Base-by-base conservation (phyloP, 176 grass and related monocot species). In the Poa pratensis region DNA sequence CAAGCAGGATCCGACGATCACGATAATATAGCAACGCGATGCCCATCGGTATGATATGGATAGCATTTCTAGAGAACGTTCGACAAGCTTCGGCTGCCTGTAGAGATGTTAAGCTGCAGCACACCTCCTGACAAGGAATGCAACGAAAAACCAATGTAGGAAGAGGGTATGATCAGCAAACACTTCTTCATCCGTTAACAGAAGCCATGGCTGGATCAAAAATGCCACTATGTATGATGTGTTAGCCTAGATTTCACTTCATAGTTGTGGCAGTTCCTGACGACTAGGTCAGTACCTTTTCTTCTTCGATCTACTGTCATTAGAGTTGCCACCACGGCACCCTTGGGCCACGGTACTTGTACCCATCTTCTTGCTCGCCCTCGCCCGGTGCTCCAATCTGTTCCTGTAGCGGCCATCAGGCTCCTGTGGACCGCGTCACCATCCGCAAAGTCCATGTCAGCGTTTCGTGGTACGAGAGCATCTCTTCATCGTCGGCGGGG, bases 211-310 rank as follows among this genome's bases (percentile, higher is more conserved):
- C 80, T 74, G 74, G 86, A 58, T 34, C 45, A 64, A 87, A 87
- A 50, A 75, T 50, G 73, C 67, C 80, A 67, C 22, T 18, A 16
- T 75, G 48, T 59, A 61, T 51, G 0, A 37, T 37, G 24, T 32
- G 30, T 75, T 57, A 83, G 48, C 46, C 18, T 55, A 75, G 70
- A 9, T 13, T 32, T 46, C 30, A 22, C 46, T 45, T 57, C 22
- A 19, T 58, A 65, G 55, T 9, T 26, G 83, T 70, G 28, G 48
- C 43, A 30, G 63, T 27, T 42, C 27, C 50, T 10, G 65, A 20
- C 32, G 78, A 82, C 72, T 53, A 67, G 34, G 82, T 73, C 75
- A 90, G 89, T 84, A 90, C 75, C 80, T 90, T 40, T 73, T 78
- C 73, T 69, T 65, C 52, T 84, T 87, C 15, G 58, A 60, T 80